phyloP scores from a whole-genome alignment of 768 basidiomycete species.

The Tremella mesenterica region DNA sequence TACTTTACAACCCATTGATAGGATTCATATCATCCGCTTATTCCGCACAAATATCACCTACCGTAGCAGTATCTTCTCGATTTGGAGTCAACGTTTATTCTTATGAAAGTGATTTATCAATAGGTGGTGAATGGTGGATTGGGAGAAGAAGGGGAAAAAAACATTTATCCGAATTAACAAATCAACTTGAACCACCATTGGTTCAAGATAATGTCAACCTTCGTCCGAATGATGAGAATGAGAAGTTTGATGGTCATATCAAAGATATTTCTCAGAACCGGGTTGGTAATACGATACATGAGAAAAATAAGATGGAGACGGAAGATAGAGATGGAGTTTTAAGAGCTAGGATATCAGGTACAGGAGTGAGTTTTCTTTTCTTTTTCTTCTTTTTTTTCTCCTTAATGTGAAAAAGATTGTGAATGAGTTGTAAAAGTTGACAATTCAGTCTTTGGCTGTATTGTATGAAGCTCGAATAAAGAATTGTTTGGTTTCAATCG shows the following conservation, averaged over 20 bases:
- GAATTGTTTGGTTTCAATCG: slow-evolving; percentile 80
- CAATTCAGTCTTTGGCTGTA: slow-evolving; percentile 68
- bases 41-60: slow-evolving; percentile 73
- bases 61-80: slow-evolving; percentile 71
- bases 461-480: slow-evolving; percentile 90
- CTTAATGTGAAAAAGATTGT: neutral
- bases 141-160: slow-evolving; percentile 49
- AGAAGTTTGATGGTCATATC: too few species aligned
- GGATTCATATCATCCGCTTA: slow-evolving; percentile 89
- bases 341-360: slow-evolving; percentile 81
- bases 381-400: neutral
- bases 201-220: too few species aligned
- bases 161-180: neutral
- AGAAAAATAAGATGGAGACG: slow-evolving; percentile 24
- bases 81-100: slow-evolving; percentile 97
- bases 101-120: slow-evolving; percentile 90
- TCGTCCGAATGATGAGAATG: too few species aligned
- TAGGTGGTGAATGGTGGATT: slow-evolving; percentile 96
- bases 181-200: too few species aligned
- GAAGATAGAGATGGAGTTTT: slow-evolving; percentile 60
- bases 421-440: slow-evolving; percentile 6
- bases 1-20: slow-evolving; percentile 90
- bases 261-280: too few species aligned
- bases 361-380: slow-evolving; percentile 55
- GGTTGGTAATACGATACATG: neutral